Base-by-base conservation (phyloP, 768 basidiomycete genomes). In the Rossbeevera mucosa region DNA sequence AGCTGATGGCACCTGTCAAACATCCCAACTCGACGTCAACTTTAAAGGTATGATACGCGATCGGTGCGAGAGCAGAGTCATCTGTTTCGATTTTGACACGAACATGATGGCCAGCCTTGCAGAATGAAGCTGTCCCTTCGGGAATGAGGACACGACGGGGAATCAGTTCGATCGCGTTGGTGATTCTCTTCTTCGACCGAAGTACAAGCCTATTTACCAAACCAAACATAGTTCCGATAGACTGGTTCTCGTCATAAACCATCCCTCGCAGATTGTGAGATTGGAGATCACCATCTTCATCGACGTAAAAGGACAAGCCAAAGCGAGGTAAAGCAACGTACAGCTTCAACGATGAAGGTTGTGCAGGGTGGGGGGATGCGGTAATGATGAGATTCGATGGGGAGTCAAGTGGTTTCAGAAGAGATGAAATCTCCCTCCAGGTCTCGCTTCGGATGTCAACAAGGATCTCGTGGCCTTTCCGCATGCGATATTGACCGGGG, bases 171-270 rank as follows among this genome's bases (percentile, higher is more conserved):
- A 20, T 25, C 2, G 1, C 26, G 0, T 20, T 7, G 14, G 38
- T 18, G 3, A 43, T 7, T 16, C 7, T 47, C 6, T 5, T 6
- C 51, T 63, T 54, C 50, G 62, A 59, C 29, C 73, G 65, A 28
- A 78, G 64, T 4, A 79, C 64, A 16, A 77, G 72, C 30, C 59
- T 69, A 20, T 62, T 70, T n/a, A 29, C 21, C n/a, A 80, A 53
- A 5, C 79, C 80, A 38, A 76, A 65, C 56, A 80, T 59, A 0
- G 75, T 72, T 2, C 75, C 76, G 2, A 60, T 58, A 0, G 66
- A 75, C 50, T 78, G 78, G 29, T 62, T 47, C 2, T 43, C 1
- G 40, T 77, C 74, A 4, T 79, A 62, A 14, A 74, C 58, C 67
- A 75, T 76, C 21, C 61, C 66, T 3, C 68, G 68, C 25, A 76